Evolutionary conservation across 2,329 filamentous ascomycete genomes (phyloP).

Genomic region (Apiospora marii): DNA sequence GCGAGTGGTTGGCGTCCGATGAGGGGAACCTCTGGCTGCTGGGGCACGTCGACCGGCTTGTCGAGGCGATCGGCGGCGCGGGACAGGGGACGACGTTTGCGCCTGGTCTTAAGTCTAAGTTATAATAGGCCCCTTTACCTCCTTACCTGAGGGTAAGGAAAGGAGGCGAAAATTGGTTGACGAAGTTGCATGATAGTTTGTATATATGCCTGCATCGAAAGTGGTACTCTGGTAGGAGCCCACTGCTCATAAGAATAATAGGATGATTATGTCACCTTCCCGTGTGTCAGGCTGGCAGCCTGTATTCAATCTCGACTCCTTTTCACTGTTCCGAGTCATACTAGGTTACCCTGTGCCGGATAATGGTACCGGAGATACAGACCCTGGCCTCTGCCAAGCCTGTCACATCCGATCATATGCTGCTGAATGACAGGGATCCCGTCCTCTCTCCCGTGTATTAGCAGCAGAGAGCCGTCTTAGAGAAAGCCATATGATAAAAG

Average conservation of each 20-base stretch:
- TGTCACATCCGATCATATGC: no score
- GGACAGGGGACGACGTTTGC: conserved; percentile 63
- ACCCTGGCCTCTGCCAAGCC: no score
- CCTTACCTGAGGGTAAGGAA: no score
- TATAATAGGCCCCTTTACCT: conserved; percentile 37
- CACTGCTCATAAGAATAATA: neutral
- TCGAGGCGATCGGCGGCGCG: conserved; percentile 48
- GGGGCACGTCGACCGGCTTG: conserved; percentile 67
- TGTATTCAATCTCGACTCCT: neutral
- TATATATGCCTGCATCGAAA: neutral
- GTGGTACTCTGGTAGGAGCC: neutral
- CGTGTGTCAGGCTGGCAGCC: neutral
- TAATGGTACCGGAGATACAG: no score
- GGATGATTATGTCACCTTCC: neutral
- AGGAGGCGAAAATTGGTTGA: neutral
- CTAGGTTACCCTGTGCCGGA: no score
- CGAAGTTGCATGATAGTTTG: neutral
- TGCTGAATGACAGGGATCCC: no score
- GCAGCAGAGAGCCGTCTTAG: no score
- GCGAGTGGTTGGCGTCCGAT: conserved; percentile 68
- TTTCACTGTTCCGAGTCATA: neutral
- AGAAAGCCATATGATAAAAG: no score
- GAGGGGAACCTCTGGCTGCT: conserved; percentile 72
- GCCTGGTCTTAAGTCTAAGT: conserved; percentile 54
- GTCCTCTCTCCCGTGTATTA: no score